Evolutionary conservation across 169 alveolate genomes (phyloP).

Genomic region (Cryptosporidium felis): DNA sequence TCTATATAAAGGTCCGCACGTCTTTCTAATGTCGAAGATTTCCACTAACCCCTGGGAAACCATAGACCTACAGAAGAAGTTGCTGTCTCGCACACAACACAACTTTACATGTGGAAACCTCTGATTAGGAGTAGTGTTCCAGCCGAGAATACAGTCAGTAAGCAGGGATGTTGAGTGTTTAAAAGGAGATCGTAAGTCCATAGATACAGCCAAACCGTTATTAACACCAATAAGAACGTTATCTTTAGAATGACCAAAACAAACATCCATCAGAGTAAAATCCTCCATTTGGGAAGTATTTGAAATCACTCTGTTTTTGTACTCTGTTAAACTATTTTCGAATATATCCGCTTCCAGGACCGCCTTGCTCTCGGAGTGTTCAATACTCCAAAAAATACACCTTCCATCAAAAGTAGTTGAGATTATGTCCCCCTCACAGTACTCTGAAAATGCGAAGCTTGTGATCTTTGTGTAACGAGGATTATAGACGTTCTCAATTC

Average conservation of each 20-base stretch:
- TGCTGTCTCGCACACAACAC: slow-evolving; percentile 20
- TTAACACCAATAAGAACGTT: slow-evolving; percentile 17
- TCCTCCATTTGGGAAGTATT: neutral
- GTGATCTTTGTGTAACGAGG: slow-evolving; percentile 21
- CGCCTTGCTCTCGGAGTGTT: neutral
- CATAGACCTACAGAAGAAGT: slow-evolving; percentile 25
- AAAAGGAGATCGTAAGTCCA: slow-evolving; percentile 64
- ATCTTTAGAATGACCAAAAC: slow-evolving; percentile 46
- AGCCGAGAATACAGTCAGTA: slow-evolving; percentile 52
- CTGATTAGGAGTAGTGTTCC: neutral
- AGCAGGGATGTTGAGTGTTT: slow-evolving; percentile 31
- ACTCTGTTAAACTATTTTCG: neutral
- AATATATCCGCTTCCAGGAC: neutral
- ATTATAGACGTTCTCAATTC: slow-evolving; percentile 11
- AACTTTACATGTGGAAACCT: neutral
- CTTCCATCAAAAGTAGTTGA: slow-evolving; percentile 56
- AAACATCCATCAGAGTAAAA: slow-evolving; percentile 48
- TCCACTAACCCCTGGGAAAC: slow-evolving; percentile 14
- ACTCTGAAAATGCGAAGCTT: slow-evolving; percentile 32
- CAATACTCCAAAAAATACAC: slow-evolving; percentile 26
- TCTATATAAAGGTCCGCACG: slow-evolving; percentile 45
- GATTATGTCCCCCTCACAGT: neutral
- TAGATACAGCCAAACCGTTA: slow-evolving; percentile 54
- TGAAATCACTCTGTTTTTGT: neutral
- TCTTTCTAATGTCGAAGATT: slow-evolving; percentile 51